Evolutionary conservation across 768 basidiomycete species (phyloP), one percentile per base, ranked within the genome.

Genomic region (Asterophora parasitica): DNA sequence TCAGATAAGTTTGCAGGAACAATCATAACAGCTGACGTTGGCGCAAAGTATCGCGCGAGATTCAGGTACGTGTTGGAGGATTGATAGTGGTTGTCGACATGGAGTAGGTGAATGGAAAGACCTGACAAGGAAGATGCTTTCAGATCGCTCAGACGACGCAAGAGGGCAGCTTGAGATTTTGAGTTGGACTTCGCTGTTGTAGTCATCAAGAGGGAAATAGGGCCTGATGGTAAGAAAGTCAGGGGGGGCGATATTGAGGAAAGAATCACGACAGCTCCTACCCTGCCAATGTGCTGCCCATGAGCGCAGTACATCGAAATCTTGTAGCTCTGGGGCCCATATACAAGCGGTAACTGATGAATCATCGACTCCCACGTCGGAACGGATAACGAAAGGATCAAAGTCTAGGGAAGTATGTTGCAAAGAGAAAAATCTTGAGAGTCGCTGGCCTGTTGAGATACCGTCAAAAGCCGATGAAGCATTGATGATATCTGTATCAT

Each of bases 41-140:
- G 66, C 7, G 82, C 70, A 57, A 83, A 77, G 41, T 83, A 62
- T n/a, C 82, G 70, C 1, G 82, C 83, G 27, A 85, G 59, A 58
- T 85, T 85, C 17, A 85, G 67, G 55, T 77, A 80, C 13, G 67
- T 58, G 51, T 83, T 84, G 11, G 77, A 72, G 7, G 63, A 63
- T 9, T 74, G 62, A 2, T 61, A 58, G n/a, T 60, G 42, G 15
- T 67, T 60, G n/a, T 60, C 54, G 28, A 74, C 57, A 54, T 74
- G 70, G 9, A 84, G 52, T 16, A 83, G 48, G 56, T 84, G 81
- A 10, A 76, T 54, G 10, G 69, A 75, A 7, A 75, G 57, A 33
- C 61, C 55, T 16, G 56, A 35, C 8, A 66, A 51, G 0, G 51
- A 50, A 11, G 56, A 46, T 16, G 47, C 48, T 28, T 49, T 52